Evolutionary conservation across 2,329 filamentous ascomycete species (phyloP).

Genomic region (Rachicladosporium sp.): DNA sequence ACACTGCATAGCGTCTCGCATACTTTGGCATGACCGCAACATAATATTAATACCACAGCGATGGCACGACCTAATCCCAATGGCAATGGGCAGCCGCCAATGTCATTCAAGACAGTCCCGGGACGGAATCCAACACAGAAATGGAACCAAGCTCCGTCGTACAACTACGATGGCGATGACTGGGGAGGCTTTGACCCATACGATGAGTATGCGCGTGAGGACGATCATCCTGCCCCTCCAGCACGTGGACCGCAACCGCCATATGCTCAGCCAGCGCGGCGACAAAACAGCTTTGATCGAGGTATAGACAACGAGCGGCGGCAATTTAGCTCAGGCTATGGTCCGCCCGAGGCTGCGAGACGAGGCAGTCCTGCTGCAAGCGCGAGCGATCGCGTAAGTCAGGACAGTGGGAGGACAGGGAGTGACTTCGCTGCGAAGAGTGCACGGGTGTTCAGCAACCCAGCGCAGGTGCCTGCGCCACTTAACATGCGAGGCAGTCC

Average conservation of each 20-base stretch:
- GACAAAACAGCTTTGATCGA: slow-evolving; percentile 41
- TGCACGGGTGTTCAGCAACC: slow-evolving; percentile 38
- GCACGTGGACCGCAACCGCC: slow-evolving; percentile 31
- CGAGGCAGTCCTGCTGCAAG: slow-evolving; percentile 3
- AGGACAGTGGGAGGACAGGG: slow-evolving; percentile 1
- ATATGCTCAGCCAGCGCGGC: slow-evolving; percentile 14
- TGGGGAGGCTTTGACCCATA: slow-evolving; percentile 62
- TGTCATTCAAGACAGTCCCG: slow-evolving; percentile 70
- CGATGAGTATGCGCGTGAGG: slow-evolving; percentile 42
- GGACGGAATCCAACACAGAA: slow-evolving; percentile 84
- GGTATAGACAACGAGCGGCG: slow-evolving; percentile 37
- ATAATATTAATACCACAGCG: slow-evolving; percentile 1
- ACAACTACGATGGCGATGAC: slow-evolving; percentile 84
- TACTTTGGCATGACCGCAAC: background rate
- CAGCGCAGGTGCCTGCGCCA: slow-evolving; percentile 37
- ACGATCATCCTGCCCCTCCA: slow-evolving; percentile 31
- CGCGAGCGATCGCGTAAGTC: background rate
- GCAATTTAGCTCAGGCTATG: slow-evolving; percentile 28
- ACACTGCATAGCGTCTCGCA: background rate
- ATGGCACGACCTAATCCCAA: slow-evolving; percentile 11
- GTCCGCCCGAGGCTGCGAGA: slow-evolving; percentile 1
- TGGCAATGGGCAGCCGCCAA: slow-evolving; percentile 24
- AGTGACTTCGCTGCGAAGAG: slow-evolving; percentile 7
- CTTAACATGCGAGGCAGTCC: slow-evolving; percentile 33
- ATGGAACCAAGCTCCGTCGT: slow-evolving; percentile 82